These are phyloP conservation scores for Metahyphopichia silvanorum DNA, from an alignment of 805 yeast genomes.

Conservation along the genomic window DNA sequence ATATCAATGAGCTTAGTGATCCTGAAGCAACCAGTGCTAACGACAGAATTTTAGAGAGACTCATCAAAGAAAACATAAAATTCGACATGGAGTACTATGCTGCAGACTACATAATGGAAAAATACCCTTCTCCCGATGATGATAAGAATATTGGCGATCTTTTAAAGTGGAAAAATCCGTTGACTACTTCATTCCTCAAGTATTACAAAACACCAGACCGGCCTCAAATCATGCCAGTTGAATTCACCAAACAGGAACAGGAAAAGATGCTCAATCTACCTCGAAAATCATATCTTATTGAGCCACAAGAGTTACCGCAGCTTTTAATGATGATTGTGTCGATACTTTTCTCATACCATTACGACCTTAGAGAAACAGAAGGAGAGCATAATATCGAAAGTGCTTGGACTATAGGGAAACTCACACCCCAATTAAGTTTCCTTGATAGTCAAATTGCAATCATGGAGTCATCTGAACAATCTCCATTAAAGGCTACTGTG, in stretches of 20 bases:
- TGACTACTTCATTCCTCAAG: slow-evolving; percentile 38
- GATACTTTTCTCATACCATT: slow-evolving; percentile 67
- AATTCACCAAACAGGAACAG: slow-evolving; percentile 59
- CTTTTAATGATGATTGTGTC: slow-evolving; percentile 62
- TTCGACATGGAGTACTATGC: slow-evolving; percentile 90
- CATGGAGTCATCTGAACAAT: slow-evolving; percentile 11
- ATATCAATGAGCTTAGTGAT: slow-evolving; percentile 80
- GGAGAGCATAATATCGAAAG: slow-evolving; percentile 78
- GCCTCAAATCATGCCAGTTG: slow-evolving; percentile 37
- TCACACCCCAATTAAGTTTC: slow-evolving; percentile 73
- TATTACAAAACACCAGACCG: slow-evolving; percentile 41
- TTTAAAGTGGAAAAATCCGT: slow-evolving; percentile 52
- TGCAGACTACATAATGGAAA: slow-evolving; percentile 68
- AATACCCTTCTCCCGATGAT: slow-evolving; percentile 55
- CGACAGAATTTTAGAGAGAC: slow-evolving; percentile 64
- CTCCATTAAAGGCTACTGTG: slow-evolving; percentile 50
- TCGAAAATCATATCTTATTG: slow-evolving; percentile 53
- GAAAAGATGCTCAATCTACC: slow-evolving; percentile 71
- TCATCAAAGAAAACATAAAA: slow-evolving; percentile 62
- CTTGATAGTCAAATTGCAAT: slow-evolving; percentile 59
- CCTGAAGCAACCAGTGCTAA: slow-evolving; percentile 66
- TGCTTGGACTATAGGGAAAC: slow-evolving; percentile 90
- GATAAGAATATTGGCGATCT: slow-evolving; percentile 44
- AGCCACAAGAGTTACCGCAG: slow-evolving; percentile 45
- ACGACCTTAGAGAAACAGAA: slow-evolving; percentile 71